Evolutionary conservation across 805 yeast species (phyloP).

Genomic region (Clavispora asparagi): DNA sequence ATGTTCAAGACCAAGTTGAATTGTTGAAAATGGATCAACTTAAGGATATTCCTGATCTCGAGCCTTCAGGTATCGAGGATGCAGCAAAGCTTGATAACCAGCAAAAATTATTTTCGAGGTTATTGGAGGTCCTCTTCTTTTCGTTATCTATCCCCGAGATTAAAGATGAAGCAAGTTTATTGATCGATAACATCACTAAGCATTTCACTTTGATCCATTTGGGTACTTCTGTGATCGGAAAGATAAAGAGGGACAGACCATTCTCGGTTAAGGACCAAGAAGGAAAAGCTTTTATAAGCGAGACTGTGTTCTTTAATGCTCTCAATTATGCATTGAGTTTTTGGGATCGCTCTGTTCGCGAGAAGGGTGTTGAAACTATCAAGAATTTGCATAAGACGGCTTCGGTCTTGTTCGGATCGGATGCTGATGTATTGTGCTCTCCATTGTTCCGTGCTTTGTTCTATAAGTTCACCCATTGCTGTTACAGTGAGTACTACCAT

Average conservation of each 20-base stretch:
- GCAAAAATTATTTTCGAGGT: slow-evolving; percentile 57
- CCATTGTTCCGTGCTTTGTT: slow-evolving; percentile 74
- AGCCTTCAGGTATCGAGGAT: slow-evolving; percentile 43
- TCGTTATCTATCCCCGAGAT: slow-evolving; percentile 73
- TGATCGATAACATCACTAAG: slow-evolving; percentile 64
- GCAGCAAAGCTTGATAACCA: slow-evolving; percentile 48
- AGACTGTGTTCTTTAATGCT: slow-evolving; percentile 66
- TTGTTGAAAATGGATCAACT: slow-evolving; percentile 37
- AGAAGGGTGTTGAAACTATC: slow-evolving; percentile 65
- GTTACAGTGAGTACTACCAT: slow-evolving; percentile 85
- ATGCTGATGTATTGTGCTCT: slow-evolving; percentile 61
- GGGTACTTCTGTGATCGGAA: slow-evolving; percentile 65
- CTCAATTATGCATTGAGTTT: slow-evolving; percentile 77
- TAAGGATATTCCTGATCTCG: slow-evolving; percentile 29
- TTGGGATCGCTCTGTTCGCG: slow-evolving; percentile 63
- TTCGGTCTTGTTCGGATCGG: slow-evolving; percentile 58
- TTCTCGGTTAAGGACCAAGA: slow-evolving; percentile 77
- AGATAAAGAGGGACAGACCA: slow-evolving; percentile 59
- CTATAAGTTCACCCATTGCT: slow-evolving; percentile 80
- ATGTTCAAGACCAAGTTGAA: slow-evolving; percentile 47
- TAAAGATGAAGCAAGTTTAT: slow-evolving; percentile 55
- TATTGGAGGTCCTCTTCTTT: slow-evolving; percentile 68
- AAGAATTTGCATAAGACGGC: slow-evolving; percentile 58
- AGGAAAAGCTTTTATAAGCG: slow-evolving; percentile 66
- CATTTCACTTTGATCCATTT: slow-evolving; percentile 78